These are phyloP conservation scores for Amphibolis antarctica DNA, from an alignment of 106 monocot species.

Conservation along the genomic window DNA sequence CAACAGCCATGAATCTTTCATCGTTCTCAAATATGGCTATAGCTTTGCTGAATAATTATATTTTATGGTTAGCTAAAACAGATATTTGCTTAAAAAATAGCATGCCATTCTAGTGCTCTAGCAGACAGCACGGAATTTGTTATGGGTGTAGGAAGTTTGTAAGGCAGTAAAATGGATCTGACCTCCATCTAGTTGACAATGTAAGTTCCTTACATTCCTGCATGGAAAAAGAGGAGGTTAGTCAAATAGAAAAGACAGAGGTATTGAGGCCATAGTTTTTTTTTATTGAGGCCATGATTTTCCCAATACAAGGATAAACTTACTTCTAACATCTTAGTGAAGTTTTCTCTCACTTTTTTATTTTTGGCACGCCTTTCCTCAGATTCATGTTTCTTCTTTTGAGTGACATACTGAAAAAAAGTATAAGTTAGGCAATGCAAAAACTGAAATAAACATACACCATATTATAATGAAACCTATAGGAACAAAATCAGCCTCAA, in stretches of 20 bases:
- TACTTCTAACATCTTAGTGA: conserved; percentile 81
- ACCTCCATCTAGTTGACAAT: conserved; percentile 83
- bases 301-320: not conserved
- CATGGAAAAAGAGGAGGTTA: conserved; percentile 1
- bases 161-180: not conserved
- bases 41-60: conserved; percentile 55
- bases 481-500: no score
- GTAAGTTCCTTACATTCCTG: conserved; percentile 87
- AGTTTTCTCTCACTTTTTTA: conserved; percentile 84
- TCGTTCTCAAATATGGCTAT: conserved; percentile 82
- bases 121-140: not conserved
- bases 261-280: no score
- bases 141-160: not conserved
- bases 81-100: not conserved
- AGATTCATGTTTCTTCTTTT: conserved; percentile 74
- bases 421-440: not conserved
- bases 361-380: conserved; percentile 85
- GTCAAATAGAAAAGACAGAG: not conserved
- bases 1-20: conserved; percentile 76
- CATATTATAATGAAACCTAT: conserved; percentile 46
- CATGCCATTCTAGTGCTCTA: no score
- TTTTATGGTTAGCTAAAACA: conserved; percentile 6
- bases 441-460: not conserved
- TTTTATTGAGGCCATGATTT: no score
- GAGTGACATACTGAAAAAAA: conserved; percentile 60